Evolutionary conservation across 2,329 filamentous ascomycete species (phyloP).

Genomic region (Claviceps fusiformis): DNA sequence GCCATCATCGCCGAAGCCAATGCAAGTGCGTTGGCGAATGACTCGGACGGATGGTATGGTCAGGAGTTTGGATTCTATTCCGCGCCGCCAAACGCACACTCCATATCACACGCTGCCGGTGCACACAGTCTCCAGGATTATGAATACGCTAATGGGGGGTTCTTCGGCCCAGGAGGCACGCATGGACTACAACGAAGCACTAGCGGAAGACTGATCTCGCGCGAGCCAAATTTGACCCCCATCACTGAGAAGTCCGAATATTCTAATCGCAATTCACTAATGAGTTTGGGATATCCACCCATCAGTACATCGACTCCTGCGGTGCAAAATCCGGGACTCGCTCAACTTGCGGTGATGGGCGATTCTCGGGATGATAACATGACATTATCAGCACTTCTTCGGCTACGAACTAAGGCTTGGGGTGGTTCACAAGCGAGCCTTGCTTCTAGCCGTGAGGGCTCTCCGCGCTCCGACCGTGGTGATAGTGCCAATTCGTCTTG

Average conservation of each 20-base stretch:
- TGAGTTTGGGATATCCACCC: slow-evolving; percentile 44
- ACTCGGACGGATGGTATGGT: slow-evolving; percentile 88
- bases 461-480: slow-evolving; percentile 34
- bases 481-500: slow-evolving; percentile 20
- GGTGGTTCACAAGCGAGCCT: slow-evolving; percentile 68
- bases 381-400: slow-evolving; percentile 58
- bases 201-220: slow-evolving; percentile 60
- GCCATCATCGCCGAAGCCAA: slow-evolving; percentile 91
- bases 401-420: slow-evolving; percentile 62
- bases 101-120: slow-evolving; percentile 31
- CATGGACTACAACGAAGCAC: slow-evolving; percentile 46
- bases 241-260: slow-evolving; percentile 95
- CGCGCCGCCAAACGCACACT: slow-evolving; percentile 29
- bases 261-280: slow-evolving; percentile 83
- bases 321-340: slow-evolving; percentile 58
- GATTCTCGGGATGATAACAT: slow-evolving; percentile 52
- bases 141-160: slow-evolving; percentile 68
- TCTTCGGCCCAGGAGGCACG: slow-evolving; percentile 62
- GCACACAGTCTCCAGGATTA: slow-evolving; percentile 23
- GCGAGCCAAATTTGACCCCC: slow-evolving; percentile 85
- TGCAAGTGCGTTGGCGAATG: slow-evolving; percentile 80
- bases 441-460: slow-evolving; percentile 38
- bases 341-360: slow-evolving; percentile 57
- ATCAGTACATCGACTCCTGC: slow-evolving; percentile 28
- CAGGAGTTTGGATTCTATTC: slow-evolving; percentile 96